A percentile compares a stretch with the other conserved stretches of the same genome.
phyloP scores from a whole-genome alignment of 2,329 filamentous ascomycete genomes.

The Phyllosticta ampelicida region DNA sequence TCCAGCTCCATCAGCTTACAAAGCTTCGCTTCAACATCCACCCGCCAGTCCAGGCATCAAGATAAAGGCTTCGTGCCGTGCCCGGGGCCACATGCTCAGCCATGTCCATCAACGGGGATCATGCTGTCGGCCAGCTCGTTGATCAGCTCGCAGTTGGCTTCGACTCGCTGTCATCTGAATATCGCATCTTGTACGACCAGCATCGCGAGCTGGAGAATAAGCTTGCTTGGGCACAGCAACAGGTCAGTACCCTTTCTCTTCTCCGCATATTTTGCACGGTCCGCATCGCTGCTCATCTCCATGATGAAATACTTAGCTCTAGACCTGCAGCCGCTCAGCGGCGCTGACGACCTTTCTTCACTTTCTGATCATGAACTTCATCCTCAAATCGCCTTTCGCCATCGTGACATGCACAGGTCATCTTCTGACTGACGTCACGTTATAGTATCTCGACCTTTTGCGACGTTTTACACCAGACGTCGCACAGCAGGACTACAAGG shows the following conservation, averaged over 20 bases:
- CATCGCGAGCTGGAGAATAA: constrained; percentile 37
- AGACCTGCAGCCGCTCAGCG: constrained; percentile 39
- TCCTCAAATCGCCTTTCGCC: constrained; percentile 12
- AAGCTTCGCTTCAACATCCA: background rate
- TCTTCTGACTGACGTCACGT: background rate
- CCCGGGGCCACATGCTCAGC: background rate
- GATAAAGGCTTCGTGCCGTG: constrained; percentile 1
- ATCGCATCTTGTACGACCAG: constrained; percentile 34
- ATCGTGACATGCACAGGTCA: background rate
- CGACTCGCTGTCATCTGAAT: constrained; percentile 36
- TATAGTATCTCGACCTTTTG: constrained; percentile 29
- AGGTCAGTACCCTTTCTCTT: constrained; percentile 28
- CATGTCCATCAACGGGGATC: constrained; percentile 9
- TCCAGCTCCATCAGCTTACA: constrained; percentile 7
- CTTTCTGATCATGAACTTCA: constrained; percentile 35
- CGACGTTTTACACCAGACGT: constrained; percentile 30
- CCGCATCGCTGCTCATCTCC: constrained; percentile 12
- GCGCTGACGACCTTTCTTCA: constrained; percentile 30
- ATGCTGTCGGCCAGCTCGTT: constrained; percentile 22
- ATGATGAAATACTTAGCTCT: constrained; percentile 42
- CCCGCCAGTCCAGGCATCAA: background rate
- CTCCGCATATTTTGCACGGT: background rate
- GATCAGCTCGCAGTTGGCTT: constrained; percentile 38
- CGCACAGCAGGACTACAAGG: constrained; percentile 26
- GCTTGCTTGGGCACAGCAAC: constrained; percentile 37